Evolutionary conservation across 2,329 filamentous ascomycete species (phyloP).

Genomic region (Aspergillus fijiensis): DNA sequence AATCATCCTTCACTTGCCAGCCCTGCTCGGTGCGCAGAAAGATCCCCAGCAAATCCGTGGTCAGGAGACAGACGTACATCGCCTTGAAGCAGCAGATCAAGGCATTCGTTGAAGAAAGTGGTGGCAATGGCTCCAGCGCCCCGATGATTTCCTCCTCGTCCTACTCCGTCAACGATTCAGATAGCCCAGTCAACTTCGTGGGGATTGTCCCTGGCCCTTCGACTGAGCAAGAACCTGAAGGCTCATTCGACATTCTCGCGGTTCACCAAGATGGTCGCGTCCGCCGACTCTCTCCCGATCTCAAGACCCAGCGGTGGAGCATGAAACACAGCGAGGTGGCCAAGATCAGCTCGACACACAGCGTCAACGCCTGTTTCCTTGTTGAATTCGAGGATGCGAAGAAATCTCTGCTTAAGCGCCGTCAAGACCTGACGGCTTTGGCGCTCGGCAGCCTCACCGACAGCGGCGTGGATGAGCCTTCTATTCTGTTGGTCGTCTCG

Average conservation of each 20-base stretch:
- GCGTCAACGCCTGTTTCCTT: constrained; percentile 38
- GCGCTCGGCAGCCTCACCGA: constrained; percentile 34
- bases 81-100: constrained; percentile 53
- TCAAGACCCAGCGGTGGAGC: constrained; percentile 43
- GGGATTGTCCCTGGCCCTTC: constrained; percentile 36
- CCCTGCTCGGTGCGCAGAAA: constrained; percentile 60
- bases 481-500: constrained; percentile 42
- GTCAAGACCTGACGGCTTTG: constrained; percentile 41
- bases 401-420: constrained; percentile 40
- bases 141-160: constrained; percentile 40
- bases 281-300: constrained; percentile 41
- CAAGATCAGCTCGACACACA: constrained; percentile 27
- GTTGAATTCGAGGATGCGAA: constrained; percentile 44
- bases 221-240: constrained; percentile 26
- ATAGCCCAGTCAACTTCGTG: constrained; percentile 40
- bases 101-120: constrained; percentile 54
- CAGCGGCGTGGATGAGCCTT: constrained; percentile 30
- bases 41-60: constrained; percentile 41
- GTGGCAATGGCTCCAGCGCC: constrained; percentile 31
- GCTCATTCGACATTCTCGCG: constrained; percentile 41
- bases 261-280: constrained; percentile 47
- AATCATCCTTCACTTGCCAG: constrained; percentile 56
- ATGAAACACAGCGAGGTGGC: constrained; percentile 36
- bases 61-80: constrained; percentile 58
- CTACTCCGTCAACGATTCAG: constrained; percentile 39